Evolutionary conservation across 768 basidiomycete genomes (phyloP).

Genomic region (Suillus discolor): DNA sequence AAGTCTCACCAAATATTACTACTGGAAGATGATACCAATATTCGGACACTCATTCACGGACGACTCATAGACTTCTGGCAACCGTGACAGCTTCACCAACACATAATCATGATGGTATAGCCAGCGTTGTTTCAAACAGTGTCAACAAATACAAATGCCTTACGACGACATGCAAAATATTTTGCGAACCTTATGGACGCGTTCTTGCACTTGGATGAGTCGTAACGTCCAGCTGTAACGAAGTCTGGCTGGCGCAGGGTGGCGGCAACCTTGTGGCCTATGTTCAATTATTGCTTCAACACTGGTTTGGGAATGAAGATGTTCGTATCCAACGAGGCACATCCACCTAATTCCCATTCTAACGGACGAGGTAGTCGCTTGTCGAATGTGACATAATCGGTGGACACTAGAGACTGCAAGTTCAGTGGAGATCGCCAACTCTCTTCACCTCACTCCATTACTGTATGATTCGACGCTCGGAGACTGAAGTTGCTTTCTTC

Average conservation of each 20-base stretch:
- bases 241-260: constrained; percentile 37
- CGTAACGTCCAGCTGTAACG: neutral
- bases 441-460: too few relatives aligned
- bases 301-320: constrained; percentile 24
- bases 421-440: neutral
- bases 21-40: neutral
- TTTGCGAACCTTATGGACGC: too few relatives aligned
- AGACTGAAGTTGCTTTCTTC: too few relatives aligned
- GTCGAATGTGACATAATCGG: neutral
- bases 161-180: too few relatives aligned
- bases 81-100: neutral
- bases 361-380: neutral
- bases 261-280: constrained; percentile 39
- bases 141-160: too few relatives aligned
- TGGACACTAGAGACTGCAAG: neutral
- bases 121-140: constrained; percentile 26
- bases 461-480: too few relatives aligned
- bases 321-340: constrained; percentile 29
- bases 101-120: neutral
- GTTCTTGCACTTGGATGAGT: neutral
- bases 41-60: neutral
- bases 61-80: neutral
- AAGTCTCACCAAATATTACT: neutral
- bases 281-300: neutral
- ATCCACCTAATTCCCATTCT: neutral